Base-by-base conservation (phyloP, 106 monocot species). In the Cymbidium sinense region DNA sequence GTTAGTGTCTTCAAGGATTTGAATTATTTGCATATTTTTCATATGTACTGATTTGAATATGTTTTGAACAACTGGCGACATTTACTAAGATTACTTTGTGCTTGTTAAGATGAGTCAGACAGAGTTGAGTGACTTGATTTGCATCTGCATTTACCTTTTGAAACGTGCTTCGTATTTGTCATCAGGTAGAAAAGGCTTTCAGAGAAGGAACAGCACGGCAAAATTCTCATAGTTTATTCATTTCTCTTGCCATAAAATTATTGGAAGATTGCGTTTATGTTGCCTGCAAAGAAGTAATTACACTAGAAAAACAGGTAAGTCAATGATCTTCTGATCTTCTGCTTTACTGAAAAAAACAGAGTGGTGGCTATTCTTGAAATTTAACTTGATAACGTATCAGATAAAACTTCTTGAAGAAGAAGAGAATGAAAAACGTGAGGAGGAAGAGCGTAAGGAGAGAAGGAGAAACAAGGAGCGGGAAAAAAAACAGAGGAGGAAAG, bases 161-260 rank as follows among this genome's bases (percentile, higher is more conserved):
- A 62, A 62, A 25, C 47, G 13, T 47, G 61, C 8, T 27, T 47
- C 23, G 15, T 33, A 17, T 67, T 4, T 72, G 17, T 28, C 70
- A 74, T 34, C 86, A 98, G 98, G 98, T 98, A 65, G 98, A 98
- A 76, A 94, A 98, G 84, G 94, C 98, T 81, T 98, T 94, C 81
- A 94, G 98, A 84, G 98, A 98, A 90, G 91, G 92, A 71, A 98
- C 94, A 34, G 90, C 98, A 17, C 89, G 92, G 11, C 98, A 98
- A 80, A 98, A 98, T 90, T 91, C 94, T 43, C 94, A 98, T 74
- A 88, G 89, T 61, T 82, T 89, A 51, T 98, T 98, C 87, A 87
- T 94, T 64, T 90, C 87, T 64, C 88, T 98, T 61, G 88, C 98
- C 12, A 74, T 98, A 74, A 90, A 94, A 69, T 82, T 98, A 81